Evolutionary conservation across 768 basidiomycete genomes (phyloP).

Genomic region (Rhodotorula babjevae): DNA sequence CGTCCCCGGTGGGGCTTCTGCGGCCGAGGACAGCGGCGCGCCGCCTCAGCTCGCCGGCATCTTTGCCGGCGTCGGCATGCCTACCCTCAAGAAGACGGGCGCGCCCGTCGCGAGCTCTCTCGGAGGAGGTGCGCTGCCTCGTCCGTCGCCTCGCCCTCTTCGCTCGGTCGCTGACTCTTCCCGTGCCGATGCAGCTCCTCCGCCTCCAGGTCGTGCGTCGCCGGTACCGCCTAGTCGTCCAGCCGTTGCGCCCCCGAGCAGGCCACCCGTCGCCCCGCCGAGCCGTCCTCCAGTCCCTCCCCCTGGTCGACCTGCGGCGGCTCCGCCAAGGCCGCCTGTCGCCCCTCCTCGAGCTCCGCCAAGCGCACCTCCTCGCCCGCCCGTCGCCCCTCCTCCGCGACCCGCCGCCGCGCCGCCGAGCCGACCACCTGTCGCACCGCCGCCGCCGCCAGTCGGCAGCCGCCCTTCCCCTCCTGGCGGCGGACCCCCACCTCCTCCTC

Average conservation of each 20-base stretch:
- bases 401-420: not conserved
- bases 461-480: not conserved
- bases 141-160: not conserved
- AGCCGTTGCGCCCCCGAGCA: conserved; percentile 7
- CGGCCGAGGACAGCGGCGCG: not conserved
- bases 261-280: not conserved
- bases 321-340: not conserved
- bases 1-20: not conserved
- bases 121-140: not conserved
- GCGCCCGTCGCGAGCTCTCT: conserved; percentile 14
- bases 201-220: conserved; percentile 8
- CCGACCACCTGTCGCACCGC: not conserved
- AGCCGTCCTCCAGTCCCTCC: conserved; percentile 1
- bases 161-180: not conserved
- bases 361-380: not conserved
- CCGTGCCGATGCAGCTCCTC: not conserved
- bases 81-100: conserved; percentile 37
- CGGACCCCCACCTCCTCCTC: not conserved
- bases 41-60: conserved; percentile 31
- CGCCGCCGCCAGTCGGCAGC: not conserved
- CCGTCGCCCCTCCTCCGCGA: not conserved
- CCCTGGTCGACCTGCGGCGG: not conserved
- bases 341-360: not conserved
- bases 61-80: conserved; percentile 41
- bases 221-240: not conserved